phyloP scores from a whole-genome alignment of 1,139 yeast genomes.

The Sugiyamaella castrensis region DNA sequence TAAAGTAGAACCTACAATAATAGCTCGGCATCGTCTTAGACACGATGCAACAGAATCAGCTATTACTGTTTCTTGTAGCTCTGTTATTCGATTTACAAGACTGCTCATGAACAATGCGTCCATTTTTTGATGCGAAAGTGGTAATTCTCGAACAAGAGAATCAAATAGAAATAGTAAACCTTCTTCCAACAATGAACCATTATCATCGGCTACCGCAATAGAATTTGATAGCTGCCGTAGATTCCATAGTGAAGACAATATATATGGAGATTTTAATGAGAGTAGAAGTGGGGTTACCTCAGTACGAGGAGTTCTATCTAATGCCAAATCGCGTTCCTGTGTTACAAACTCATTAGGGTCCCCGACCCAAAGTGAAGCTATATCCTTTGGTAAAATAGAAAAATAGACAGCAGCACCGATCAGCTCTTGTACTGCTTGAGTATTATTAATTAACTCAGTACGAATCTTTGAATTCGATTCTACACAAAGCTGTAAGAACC shows the following conservation, averaged over 20 bases:
- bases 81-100: neutral
- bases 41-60: neutral
- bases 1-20: slow-evolving; percentile 18
- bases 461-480: slow-evolving; percentile 6
- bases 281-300: slow-evolving; percentile 23
- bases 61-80: neutral
- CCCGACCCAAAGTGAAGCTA: slow-evolving; percentile 23
- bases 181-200: slow-evolving; percentile 3
- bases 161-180: slow-evolving; percentile 15
- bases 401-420: slow-evolving; percentile 1
- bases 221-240: neutral
- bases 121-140: slow-evolving; percentile 12
- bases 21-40: slow-evolving; percentile 28
- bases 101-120: slow-evolving; percentile 2
- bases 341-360: slow-evolving; percentile 71
- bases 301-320: slow-evolving; percentile 22
- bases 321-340: slow-evolving; percentile 57
- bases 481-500: slow-evolving; percentile 6
- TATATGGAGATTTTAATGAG: slow-evolving; percentile 11
- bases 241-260: slow-evolving; percentile 11
- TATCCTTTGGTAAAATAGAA: neutral
- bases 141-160: slow-evolving; percentile 11
- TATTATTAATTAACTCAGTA: neutral
- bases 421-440: neutral
- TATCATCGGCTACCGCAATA: neutral